Evolutionary conservation across 768 basidiomycete genomes (phyloP).

Genomic region (Leccinum boreale): DNA sequence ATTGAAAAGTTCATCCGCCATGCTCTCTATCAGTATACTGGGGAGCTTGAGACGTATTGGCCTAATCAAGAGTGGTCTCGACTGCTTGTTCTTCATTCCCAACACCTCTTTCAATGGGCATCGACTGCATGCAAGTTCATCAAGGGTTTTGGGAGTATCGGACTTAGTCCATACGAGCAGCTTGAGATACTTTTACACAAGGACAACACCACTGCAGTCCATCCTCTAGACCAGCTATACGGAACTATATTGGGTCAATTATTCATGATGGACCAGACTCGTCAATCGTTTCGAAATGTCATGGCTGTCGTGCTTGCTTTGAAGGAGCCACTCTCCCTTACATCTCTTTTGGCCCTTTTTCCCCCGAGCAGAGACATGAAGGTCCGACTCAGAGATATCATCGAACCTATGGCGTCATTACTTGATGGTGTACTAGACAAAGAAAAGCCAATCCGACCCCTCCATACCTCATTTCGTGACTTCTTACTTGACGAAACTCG

Average conservation of each 20-base stretch:
- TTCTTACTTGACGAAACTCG: background rate
- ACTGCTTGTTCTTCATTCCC: background rate
- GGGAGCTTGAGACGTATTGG: background rate
- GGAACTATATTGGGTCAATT: background rate
- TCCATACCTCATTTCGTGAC: background rate
- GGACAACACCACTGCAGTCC: background rate
- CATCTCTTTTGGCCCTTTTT: background rate
- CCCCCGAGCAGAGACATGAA: background rate
- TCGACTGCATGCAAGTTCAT: background rate
- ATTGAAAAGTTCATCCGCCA: background rate
- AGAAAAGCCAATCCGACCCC: too few species aligned
- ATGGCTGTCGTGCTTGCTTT: background rate
- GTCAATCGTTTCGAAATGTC: background rate
- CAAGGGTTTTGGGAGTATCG: background rate
- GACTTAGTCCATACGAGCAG: background rate
- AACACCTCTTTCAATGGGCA: background rate
- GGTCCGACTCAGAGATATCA: background rate
- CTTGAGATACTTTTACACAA: background rate
- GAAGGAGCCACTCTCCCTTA: background rate
- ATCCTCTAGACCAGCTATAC: background rate
- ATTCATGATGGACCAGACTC: background rate
- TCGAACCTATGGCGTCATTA: background rate
- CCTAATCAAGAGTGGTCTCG: background rate
- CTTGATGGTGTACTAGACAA: too few species aligned
- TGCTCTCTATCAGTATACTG: background rate